Base-by-base conservation (phyloP, 2,329 filamentous ascomycete genomes). In the Xylaria sp. region DNA sequence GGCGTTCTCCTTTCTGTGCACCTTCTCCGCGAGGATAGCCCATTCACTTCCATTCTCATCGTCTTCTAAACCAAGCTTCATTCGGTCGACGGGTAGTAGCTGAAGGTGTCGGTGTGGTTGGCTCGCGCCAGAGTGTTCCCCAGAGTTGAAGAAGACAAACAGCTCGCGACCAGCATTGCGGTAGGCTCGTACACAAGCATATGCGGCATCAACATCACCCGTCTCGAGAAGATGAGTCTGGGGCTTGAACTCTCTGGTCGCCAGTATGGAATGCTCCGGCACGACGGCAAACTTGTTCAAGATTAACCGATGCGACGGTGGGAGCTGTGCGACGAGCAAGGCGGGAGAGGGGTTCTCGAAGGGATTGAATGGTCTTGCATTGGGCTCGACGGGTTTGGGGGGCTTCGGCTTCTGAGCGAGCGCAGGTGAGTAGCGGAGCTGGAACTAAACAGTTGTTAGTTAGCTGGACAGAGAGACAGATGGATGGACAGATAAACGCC, bases 211-310 rank as follows among this genome's bases (percentile, higher is more conserved):
- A 34, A 93, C 80, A 74, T 93, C 91, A 32, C 81, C 81, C 13
- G 81, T 78, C 60, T 90, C 89, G 1, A 94, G 83, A 5, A 90
- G 76, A 72, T 91, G 82, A 1, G 88, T 89, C 82, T 94, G 91
- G n/a, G 82, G 81, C 76, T 88, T 87, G 77, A 90, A 89, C 0
- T 81, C 78, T n/a, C 81, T 86, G 0, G 91, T 94, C 0, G 89
- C 87, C 57, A 94, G 84, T 73, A 94, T 92, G 77, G 92, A 92
- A 80, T 94, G 91, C 74, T 90, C 85, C 0, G 87, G 86, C 41
- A 92, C 90, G 58, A 94, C 81, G 58, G 91, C 90, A 74, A 91
- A 94, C 79, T 93, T 94, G 83, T 94, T 94, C 50, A 94, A 82
- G 1, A 94, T 88, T 51, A 93, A 84, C 68, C 86, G 84, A 78